Conservation (phyloP, 2,329 filamentous ascomycete genomes). For the Lachnellula suecica region DNA sequence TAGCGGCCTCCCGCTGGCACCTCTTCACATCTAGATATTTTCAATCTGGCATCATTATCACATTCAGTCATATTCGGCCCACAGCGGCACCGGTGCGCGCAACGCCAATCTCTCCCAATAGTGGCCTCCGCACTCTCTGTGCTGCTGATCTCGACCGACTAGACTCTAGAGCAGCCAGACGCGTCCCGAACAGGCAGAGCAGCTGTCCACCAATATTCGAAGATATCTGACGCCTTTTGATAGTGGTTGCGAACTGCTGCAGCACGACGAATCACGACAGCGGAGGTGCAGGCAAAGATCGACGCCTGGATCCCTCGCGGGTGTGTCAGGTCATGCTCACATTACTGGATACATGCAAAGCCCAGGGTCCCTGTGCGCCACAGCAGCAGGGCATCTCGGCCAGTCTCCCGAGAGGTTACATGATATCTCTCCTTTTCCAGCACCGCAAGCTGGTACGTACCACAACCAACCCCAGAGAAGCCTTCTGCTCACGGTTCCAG, state of each 20-base stretch:
- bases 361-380: constrained; percentile 6
- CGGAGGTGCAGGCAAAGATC: constrained; percentile 19
- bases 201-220: constrained; percentile 18
- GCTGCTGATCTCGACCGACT: constrained; percentile 6
- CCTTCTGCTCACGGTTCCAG: constrained; percentile 3
- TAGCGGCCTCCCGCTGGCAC: too few relatives aligned
- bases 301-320: constrained; percentile 24
- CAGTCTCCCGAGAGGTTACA: constrained; percentile 6
- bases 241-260: constrained; percentile 7
- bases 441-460: background rate
- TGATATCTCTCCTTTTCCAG: background rate
- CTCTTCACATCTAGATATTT: background rate
- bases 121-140: background rate
- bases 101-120: background rate
- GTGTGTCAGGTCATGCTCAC: constrained; percentile 23
- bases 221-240: constrained; percentile 8
- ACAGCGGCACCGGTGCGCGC: background rate
- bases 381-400: constrained; percentile 15
- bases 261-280: constrained; percentile 20
- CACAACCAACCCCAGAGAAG: background rate
- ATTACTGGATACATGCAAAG: constrained; percentile 6
- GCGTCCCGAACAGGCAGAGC: background rate
- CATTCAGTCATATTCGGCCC: too few relatives aligned
- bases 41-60: too few relatives aligned
- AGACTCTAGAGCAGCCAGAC: background rate